phyloP scores from a whole-genome alignment of 495 filamentous ascomycete genomes.

The Neurospora discreta region DNA sequence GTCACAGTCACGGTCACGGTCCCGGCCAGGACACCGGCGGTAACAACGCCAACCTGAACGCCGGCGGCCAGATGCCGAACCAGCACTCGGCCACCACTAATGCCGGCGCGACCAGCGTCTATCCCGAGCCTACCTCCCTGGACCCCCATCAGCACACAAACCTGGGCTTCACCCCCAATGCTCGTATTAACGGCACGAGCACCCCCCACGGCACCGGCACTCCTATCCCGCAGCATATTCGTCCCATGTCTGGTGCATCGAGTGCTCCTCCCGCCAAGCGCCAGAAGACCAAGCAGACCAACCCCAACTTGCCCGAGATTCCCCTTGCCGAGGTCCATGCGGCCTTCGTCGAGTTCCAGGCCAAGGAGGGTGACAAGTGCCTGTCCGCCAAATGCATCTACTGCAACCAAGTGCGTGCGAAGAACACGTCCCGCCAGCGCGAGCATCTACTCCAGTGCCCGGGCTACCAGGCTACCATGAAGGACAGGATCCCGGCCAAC shows the following conservation, averaged over 20 bases:
- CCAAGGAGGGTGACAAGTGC: conserved; percentile 21
- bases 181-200: conserved; percentile 17
- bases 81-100: not conserved
- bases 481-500: conserved; percentile 19
- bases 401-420: conserved; percentile 19
- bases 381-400: conserved; percentile 14
- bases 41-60: not conserved
- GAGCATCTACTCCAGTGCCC: conserved; percentile 18
- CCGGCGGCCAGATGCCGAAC: not conserved
- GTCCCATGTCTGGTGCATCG: conserved; percentile 7
- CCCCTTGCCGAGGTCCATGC: conserved; percentile 19
- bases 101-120: conserved; percentile 2
- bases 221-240: conserved; percentile 5
- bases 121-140: not conserved
- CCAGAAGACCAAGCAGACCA: conserved; percentile 12
- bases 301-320: conserved; percentile 13
- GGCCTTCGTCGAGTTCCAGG: conserved; percentile 20
- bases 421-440: conserved; percentile 23
- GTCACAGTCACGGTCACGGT: not conserved
- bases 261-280: conserved; percentile 16
- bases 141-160: conserved; percentile 4
- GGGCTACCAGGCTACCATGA: conserved; percentile 15
- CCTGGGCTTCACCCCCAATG: conserved; percentile 18
- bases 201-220: conserved; percentile 19
- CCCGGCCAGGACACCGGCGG: not conserved